These are phyloP conservation scores for Fonsecaea pedrosoi DNA, from an alignment of 2,329 filamentous ascomycete species.

Conservation along the genomic window DNA sequence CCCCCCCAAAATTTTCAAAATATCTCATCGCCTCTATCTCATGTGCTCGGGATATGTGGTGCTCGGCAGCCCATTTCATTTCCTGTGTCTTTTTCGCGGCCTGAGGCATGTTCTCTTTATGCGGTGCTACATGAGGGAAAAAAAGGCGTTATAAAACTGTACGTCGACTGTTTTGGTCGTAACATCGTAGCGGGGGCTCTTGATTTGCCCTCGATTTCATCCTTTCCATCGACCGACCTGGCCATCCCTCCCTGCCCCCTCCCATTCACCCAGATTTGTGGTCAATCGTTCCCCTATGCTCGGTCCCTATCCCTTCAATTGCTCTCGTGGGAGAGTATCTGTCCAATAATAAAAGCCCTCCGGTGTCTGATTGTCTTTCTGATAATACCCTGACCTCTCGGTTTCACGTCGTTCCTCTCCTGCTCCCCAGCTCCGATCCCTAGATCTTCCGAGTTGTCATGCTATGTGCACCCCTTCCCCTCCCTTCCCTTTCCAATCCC, in stretches of 20 bases:
- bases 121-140: conserved; percentile 8
- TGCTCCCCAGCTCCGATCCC: neutral
- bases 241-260: neutral
- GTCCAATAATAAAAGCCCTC: neutral
- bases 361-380: neutral
- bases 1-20: neutral
- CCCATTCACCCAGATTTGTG: neutral
- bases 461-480: conserved; percentile 1
- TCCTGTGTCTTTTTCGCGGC: neutral
- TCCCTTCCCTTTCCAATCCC: neutral
- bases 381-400: neutral
- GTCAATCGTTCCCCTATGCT: neutral
- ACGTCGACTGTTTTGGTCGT: neutral
- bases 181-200: neutral
- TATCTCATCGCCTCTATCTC: neutral
- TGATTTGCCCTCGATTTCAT: neutral
- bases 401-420: neutral
- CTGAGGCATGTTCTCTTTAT: neutral
- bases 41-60: neutral
- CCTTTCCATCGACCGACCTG: neutral
- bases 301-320: neutral
- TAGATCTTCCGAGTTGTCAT: neutral
- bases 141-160: conserved; percentile 3
- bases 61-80: neutral
- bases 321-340: neutral